These are phyloP conservation scores for Colletotrichum gloeosporioides DNA, from an alignment of 2,329 filamentous ascomycete genomes.

Conservation along the genomic window DNA sequence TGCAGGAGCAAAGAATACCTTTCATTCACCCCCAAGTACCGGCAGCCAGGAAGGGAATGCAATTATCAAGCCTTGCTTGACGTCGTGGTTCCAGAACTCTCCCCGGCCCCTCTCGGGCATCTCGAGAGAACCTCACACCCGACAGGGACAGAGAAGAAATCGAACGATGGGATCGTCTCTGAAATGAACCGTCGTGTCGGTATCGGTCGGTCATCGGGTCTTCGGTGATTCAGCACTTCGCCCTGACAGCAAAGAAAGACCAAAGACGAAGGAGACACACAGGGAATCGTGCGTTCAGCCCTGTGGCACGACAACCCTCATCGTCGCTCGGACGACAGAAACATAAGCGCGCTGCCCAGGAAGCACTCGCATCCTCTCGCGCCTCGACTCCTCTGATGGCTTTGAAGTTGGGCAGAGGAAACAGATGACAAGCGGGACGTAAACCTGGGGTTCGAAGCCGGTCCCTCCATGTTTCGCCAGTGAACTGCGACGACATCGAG, in stretches of 20 bases:
- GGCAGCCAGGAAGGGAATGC: background rate
- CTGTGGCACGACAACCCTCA: background rate
- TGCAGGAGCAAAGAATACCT: background rate
- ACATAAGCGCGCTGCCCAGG: background rate
- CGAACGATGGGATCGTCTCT: background rate
- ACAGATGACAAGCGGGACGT: slow-evolving; percentile 1
- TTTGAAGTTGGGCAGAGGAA: background rate
- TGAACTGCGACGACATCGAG: background rate
- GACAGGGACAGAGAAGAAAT: background rate
- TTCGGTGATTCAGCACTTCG: background rate
- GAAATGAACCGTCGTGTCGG: background rate
- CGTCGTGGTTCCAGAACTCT: background rate
- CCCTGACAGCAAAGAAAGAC: background rate
- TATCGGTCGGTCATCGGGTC: background rate
- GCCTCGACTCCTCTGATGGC: background rate
- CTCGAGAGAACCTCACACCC: background rate
- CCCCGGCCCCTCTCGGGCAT: slow-evolving; percentile 1
- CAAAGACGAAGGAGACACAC: background rate
- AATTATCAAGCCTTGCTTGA: background rate
- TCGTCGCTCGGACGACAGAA: background rate
- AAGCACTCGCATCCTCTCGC: background rate
- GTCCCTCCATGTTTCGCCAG: background rate
- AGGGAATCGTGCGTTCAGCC: background rate
- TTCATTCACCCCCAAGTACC: background rate
- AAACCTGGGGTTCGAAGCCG: background rate